Base-by-base conservation (phyloP, 805 yeast species). In the Yamadazyma paraphyllophila region DNA sequence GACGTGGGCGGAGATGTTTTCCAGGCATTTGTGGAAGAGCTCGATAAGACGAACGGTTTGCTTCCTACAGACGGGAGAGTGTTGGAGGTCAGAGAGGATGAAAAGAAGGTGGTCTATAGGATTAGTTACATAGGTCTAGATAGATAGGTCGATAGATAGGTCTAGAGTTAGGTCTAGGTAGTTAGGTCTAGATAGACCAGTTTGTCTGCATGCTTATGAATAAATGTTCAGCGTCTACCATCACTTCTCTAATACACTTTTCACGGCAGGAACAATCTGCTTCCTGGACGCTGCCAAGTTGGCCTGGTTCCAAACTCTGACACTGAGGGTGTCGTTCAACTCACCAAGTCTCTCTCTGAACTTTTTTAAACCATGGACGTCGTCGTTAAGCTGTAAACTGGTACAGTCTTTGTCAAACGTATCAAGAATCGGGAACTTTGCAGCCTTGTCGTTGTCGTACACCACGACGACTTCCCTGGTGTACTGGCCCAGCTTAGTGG, bases 211-310 rank as follows among this genome's bases (percentile, higher is more conserved):
- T n/a, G n/a, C n/a, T n/a, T n/a, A n/a, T n/a, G n/a, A n/a, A n/a
- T n/a, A n/a, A n/a, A n/a, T n/a, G n/a, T n/a, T n/a, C n/a, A n/a
- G n/a, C n/a, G n/a, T n/a, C n/a, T n/a, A n/a, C n/a, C n/a, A n/a
- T n/a, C n/a, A n/a, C n/a, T n/a, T 30, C 17, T 43, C 42, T 25
- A 43, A 39, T 33, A 43, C 41, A 15, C 39, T 55, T 58, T 72
- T 69, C 14, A 72, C 64, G 10, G 61, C 62, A 2, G 97, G 97
- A 4, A 88, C 96, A 10, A 90, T 88, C 60, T 87, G 95, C 60
- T 91, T 91, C 56, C 97, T 76, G 30, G 94, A 85, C 1, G 92
- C 91, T 7, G 66, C 61, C 11, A 75, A 56, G 48, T 85, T 81
- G 4, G 43, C 50, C 50, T 72, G 74, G 58, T 85, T 85, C 51